Base-by-base conservation (phyloP, 495 filamentous ascomycete species). In the Aspergillus sclerotioniger region DNA sequence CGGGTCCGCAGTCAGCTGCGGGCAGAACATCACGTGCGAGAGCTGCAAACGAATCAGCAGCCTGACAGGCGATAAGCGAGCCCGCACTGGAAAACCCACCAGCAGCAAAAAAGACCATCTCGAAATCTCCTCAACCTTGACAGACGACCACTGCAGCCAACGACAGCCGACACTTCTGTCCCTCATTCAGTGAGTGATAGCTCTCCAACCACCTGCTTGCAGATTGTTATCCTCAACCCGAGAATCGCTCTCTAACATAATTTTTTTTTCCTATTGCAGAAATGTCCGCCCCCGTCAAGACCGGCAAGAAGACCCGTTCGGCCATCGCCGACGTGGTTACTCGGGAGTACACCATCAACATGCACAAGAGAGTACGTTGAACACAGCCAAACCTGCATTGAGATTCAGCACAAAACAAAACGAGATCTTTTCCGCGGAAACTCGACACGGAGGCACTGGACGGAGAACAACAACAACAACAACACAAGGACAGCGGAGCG, bases 311-410 rank as follows among this genome's bases (percentile, higher is more conserved):
- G 70, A 69, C 79, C 67, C 90, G 92, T 72, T 96, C 92, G 73
- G 94, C 94, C 79, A 96, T 98, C 76, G 88, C 90, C 72, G 92
- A 98, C 79, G 95, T 98, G 69, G 94, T 99, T 72, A 87, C 94
- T 58, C 91, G 94, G 84, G 95, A 99, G 84, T 99, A 98, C 86
- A 99, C 94, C 76, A 99, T 99, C 84, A 93, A 99, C 85, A 80
- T 99, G 62, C 94, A 99, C 89, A 98, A 96, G 87, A 87, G 92
- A 78, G 94, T 98, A 95, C 76, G 90, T 90, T 77, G 71, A 77
- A 69, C 25, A 62, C 53, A 61, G 45, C 35, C 37, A 41, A 41
- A 3, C 37, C 5, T 41, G 17, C 45, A 54, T 25, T 51, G 21
- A 44, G 31, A 37, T 50, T 37, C 51, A 41, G 41, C 45, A 31